phyloP scores from a whole-genome alignment of 345 rosid species.

The Salix viminalis region DNA sequence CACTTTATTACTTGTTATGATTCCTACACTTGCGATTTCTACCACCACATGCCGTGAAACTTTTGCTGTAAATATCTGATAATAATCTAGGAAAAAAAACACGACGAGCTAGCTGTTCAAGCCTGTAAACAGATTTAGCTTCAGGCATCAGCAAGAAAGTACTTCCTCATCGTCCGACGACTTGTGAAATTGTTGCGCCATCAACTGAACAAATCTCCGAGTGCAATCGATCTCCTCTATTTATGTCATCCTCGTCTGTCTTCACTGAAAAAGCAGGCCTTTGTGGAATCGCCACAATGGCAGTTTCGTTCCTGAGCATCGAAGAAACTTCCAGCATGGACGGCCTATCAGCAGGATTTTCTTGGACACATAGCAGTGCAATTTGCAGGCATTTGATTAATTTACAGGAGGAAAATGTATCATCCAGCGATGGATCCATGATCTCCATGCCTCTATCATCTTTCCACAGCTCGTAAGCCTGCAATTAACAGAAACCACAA shows the following conservation, averaged over 20 bases:
- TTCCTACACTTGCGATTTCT: too few relatives aligned
- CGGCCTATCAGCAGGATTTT: constrained; percentile 27
- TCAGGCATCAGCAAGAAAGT: too few relatives aligned
- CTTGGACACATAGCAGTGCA: constrained; percentile 34
- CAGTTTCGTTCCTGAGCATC: constrained; percentile 19
- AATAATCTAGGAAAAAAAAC: too few relatives aligned
- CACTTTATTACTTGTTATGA: too few relatives aligned
- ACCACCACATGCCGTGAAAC: too few relatives aligned
- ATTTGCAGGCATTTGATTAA: constrained; percentile 28
- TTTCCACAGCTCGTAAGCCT: constrained; percentile 33
- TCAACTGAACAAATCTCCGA: too few relatives aligned
- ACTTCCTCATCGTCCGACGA: too few relatives aligned
- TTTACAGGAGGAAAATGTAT: constrained; percentile 16
- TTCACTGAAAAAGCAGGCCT: constrained; percentile 30
- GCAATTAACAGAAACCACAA: background rate
- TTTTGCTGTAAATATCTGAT: too few relatives aligned
- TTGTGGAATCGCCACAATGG: constrained; percentile 16
- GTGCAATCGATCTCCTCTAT: too few relatives aligned
- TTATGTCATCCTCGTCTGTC: background rate
- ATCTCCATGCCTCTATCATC: constrained; percentile 17
- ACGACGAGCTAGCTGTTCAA: too few relatives aligned
- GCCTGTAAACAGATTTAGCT: too few relatives aligned
- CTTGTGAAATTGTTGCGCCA: too few relatives aligned
- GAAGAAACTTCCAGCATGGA: constrained; percentile 29
- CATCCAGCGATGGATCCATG: constrained; percentile 29